These are phyloP conservation scores for Wallacemonas sp. DNA, from an alignment of 208 protist genomes.

Conservation along the genomic window DNA sequence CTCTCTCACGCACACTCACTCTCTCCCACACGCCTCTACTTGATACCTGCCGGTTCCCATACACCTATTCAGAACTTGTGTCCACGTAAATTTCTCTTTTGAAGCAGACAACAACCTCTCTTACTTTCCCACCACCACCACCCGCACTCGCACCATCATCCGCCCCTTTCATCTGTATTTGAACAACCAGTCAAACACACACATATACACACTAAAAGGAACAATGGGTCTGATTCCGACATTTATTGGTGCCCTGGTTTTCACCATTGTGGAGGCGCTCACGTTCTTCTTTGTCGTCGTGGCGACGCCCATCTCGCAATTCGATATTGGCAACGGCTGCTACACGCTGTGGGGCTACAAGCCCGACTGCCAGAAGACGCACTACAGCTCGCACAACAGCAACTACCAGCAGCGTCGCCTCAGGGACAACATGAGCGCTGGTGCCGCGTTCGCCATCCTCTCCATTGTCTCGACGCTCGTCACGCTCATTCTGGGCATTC, in stretches of 20 bases:
- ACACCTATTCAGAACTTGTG: too few species aligned
- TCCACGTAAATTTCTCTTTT: too few species aligned
- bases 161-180: not conserved
- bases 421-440: conserved; percentile 33
- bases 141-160: not conserved
- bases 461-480: conserved; percentile 36
- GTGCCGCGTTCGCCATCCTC: conserved; percentile 37
- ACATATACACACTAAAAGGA: conserved; percentile 6
- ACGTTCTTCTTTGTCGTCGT: conserved; percentile 36
- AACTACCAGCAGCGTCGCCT: conserved; percentile 26
- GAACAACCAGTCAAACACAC: not conserved
- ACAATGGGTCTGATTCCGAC: conserved; percentile 26
- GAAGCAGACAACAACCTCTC: too few species aligned
- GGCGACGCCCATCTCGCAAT: conserved; percentile 17
- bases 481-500: conserved; percentile 23
- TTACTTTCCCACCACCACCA: not conserved
- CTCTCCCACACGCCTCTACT: too few species aligned
- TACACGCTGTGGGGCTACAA: conserved; percentile 46
- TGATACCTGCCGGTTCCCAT: too few species aligned
- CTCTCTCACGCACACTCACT: too few species aligned
- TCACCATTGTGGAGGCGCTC: conserved; percentile 30
- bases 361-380: conserved; percentile 23
- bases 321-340: conserved; percentile 18
- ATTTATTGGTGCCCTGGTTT: conserved; percentile 28
- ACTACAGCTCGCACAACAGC: not conserved